Evolutionary conservation across 2,329 filamentous ascomycete species (phyloP).

Genomic region (Hypoxylon sp.): DNA sequence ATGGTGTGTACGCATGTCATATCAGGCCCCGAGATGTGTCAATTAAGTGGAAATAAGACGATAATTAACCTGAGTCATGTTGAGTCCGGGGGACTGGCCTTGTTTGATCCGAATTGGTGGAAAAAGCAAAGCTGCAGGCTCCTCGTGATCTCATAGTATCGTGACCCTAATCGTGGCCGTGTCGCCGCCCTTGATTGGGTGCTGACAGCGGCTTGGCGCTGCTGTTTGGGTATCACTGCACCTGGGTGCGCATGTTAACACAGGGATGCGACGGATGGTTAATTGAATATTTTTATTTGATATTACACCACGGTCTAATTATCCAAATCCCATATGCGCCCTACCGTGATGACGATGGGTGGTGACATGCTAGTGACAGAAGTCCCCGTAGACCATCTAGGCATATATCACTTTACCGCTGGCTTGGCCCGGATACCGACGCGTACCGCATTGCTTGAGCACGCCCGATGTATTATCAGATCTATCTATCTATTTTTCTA

Average conservation of each 20-base stretch:
- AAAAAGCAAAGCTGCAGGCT: conserved; percentile 2
- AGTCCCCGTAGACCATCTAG: not conserved
- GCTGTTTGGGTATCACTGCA: not conserved
- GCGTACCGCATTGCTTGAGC: not conserved
- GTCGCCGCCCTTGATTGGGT: not conserved
- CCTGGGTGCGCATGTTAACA: not conserved
- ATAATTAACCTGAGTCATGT: not conserved
- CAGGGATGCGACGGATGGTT: not conserved
- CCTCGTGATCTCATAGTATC: not conserved
- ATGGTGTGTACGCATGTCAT: not conserved
- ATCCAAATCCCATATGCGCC: not conserved
- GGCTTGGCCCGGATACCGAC: not conserved
- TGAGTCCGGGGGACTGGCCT: not conserved
- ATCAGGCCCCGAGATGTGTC: not conserved
- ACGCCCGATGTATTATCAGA: not conserved
- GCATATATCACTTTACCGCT: not conserved
- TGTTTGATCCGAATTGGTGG: conserved; percentile 1
- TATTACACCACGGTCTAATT: not conserved
- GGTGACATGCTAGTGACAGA: not conserved
- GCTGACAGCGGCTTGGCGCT: conserved; percentile 4
- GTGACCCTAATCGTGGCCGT: not conserved
- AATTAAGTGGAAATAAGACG: not conserved
- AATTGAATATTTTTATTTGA: not conserved
- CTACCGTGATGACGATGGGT: not conserved
- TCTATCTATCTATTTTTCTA: not conserved